phyloP scores from a whole-genome alignment of 352 stramenopile genomes.

The Globisporangium emineosum region DNA sequence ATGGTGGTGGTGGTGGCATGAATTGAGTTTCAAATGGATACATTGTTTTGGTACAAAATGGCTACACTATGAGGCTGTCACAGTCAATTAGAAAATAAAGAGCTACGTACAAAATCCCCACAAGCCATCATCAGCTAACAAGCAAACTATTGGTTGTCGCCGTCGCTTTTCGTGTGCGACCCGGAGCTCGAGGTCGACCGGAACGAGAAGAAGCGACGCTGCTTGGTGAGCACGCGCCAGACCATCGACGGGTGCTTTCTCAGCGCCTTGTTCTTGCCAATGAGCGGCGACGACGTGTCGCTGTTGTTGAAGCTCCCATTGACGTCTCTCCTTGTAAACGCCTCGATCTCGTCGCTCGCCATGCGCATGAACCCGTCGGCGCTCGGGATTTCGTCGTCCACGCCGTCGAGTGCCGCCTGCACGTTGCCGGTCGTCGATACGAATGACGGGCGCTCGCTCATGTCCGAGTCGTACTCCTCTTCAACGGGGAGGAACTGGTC shows the following conservation, averaged over 20 bases:
- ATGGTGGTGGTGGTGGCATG: neutral
- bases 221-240: conserved; percentile 49
- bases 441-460: conserved; percentile 57
- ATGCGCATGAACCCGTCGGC: conserved; percentile 79
- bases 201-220: conserved; percentile 62
- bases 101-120: neutral
- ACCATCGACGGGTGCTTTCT: conserved; percentile 18
- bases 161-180: conserved; percentile 14
- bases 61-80: neutral
- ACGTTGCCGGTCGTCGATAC: conserved; percentile 61
- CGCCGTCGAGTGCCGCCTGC: conserved; percentile 6
- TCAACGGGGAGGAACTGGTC: conserved; percentile 3
- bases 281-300: conserved; percentile 4
- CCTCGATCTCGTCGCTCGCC: conserved; percentile 56
- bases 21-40: neutral
- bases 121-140: neutral
- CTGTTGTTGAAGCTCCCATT: neutral
- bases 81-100: neutral
- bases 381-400: conserved; percentile 38
- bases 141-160: neutral
- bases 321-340: neutral
- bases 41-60: neutral
- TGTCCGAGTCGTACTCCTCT: conserved; percentile 16
- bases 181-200: conserved; percentile 23
- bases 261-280: neutral